Percentiles rank a stretch among this genome's conserved stretches.
Conservation (phyloP, 768 basidiomycete genomes). For the Psilocybe sp. region DNA sequence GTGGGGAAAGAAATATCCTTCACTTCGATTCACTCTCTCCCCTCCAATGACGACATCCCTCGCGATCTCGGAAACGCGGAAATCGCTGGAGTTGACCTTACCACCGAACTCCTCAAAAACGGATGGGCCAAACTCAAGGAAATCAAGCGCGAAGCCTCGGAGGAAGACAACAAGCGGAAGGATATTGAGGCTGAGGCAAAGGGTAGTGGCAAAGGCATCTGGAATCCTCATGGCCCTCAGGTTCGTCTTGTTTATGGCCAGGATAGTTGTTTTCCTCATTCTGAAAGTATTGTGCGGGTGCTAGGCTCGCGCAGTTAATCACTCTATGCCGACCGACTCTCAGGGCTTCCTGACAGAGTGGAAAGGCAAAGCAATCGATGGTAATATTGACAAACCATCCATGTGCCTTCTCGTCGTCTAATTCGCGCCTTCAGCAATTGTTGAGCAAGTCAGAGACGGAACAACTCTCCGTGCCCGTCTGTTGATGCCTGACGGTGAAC, state of each 20-base stretch:
- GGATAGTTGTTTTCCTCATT: background rate
- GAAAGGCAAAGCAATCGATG: constrained; percentile 90
- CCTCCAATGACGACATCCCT: constrained; percentile 69
- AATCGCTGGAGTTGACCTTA: constrained; percentile 68
- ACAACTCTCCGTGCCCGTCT: constrained; percentile 87
- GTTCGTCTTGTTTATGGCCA: constrained; percentile 20
- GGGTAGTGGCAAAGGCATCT: constrained; percentile 73
- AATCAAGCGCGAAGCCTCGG: constrained; percentile 75
- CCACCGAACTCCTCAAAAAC: constrained; percentile 71
- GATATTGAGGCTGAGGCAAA: constrained; percentile 79
- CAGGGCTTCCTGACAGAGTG: constrained; percentile 86
- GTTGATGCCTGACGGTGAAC: constrained; percentile 82
- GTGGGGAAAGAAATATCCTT: constrained; percentile 93
- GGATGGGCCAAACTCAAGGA: constrained; percentile 98
- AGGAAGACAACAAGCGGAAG: constrained; percentile 69
- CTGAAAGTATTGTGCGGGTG: background rate
- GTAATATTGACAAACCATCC: constrained; percentile 33
- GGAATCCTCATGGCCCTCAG: constrained; percentile 80
- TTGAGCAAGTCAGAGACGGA: constrained; percentile 93
- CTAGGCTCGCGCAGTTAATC: constrained; percentile 70
- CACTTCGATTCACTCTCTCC: constrained; percentile 74
- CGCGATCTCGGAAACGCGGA: constrained; percentile 81
- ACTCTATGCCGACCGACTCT: constrained; percentile 88
- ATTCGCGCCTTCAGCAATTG: constrained; percentile 56
- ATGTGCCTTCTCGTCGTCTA: constrained; percentile 2